Conservation (phyloP, 2,329 filamentous ascomycete species). For the Claviceps pusilla region DNA sequence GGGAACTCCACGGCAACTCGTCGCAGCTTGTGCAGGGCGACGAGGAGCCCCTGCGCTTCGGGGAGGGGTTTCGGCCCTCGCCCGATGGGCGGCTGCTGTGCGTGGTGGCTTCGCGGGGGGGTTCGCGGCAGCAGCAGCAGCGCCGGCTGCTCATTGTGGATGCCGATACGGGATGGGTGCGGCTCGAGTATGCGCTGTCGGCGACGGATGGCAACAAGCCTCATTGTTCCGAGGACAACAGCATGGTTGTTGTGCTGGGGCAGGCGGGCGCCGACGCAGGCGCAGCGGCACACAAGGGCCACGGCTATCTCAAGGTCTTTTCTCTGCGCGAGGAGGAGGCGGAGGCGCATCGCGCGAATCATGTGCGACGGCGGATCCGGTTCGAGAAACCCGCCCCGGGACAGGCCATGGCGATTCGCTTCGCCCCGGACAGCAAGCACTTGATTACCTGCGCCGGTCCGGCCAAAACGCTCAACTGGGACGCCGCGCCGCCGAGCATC, state of each 20-base stretch:
- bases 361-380: background rate
- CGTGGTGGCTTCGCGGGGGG: background rate
- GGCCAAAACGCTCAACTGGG: background rate
- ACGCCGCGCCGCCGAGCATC: constrained; percentile 1
- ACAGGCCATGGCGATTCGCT: constrained; percentile 2
- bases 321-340: background rate
- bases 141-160: constrained; percentile 3
- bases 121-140: background rate
- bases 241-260: constrained; percentile 2
- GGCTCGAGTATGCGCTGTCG: background rate
- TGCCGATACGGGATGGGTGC: constrained; percentile 3
- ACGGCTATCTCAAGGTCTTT: background rate
- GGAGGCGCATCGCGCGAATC: background rate
- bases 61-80: constrained; percentile 2
- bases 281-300: background rate
- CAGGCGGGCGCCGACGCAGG: background rate
- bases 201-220: constrained; percentile 2
- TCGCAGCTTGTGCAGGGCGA: constrained; percentile 4
- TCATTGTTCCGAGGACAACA: constrained; percentile 2
- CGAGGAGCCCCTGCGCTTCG: constrained; percentile 3
- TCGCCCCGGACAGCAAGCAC: constrained; percentile 4
- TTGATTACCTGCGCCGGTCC: constrained; percentile 4
- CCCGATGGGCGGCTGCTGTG: constrained; percentile 4
- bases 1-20: constrained; percentile 5
- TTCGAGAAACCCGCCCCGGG: constrained; percentile 1